These are phyloP conservation scores for Lolium perenne DNA, from an alignment of 176 grass and related monocot species.

Conservation along the genomic window DNA sequence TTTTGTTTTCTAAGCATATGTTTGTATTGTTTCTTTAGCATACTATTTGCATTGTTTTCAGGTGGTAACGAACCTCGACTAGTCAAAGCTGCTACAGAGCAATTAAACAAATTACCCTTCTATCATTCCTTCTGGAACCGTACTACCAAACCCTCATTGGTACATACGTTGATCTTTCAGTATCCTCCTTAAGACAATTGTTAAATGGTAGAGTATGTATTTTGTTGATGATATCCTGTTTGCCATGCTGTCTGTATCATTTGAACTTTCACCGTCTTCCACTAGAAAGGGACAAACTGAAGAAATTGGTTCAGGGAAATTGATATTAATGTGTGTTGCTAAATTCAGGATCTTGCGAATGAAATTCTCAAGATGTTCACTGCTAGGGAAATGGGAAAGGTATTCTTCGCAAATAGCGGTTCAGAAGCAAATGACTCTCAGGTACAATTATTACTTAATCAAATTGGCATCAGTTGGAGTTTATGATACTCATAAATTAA, in stretches of 20 bases:
- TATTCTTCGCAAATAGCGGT: conserved; percentile 96
- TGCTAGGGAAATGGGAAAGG: conserved; percentile 88
- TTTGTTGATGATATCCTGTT: conserved; percentile 16
- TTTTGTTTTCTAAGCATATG: conserved; percentile 6
- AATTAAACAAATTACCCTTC: conserved; percentile 91
- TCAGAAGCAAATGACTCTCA: conserved; percentile 99
- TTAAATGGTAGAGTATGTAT: background rate
- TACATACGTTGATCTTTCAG: conserved; percentile 40
- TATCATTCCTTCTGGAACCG: conserved; percentile 99
- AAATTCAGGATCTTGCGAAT: conserved; percentile 87
- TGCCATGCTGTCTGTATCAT: background rate
- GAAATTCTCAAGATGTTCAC: conserved; percentile 80
- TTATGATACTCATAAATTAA: background rate
- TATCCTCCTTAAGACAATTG: background rate
- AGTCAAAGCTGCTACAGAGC: conserved; percentile 80
- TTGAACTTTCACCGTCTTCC: conserved; percentile 7
- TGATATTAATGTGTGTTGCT: conserved; percentile 23
- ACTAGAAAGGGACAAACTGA: background rate
- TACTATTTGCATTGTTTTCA: conserved; percentile 54
- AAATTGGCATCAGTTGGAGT: background rate
- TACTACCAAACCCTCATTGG: conserved; percentile 92
- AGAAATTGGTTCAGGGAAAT: background rate
- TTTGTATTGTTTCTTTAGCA: conserved; percentile 39
- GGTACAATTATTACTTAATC: conserved; percentile 34
- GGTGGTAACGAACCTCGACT: conserved; percentile 89